phyloP scores from a whole-genome alignment of 441 rosid genomes.

The Populus trichocarpa region DNA sequence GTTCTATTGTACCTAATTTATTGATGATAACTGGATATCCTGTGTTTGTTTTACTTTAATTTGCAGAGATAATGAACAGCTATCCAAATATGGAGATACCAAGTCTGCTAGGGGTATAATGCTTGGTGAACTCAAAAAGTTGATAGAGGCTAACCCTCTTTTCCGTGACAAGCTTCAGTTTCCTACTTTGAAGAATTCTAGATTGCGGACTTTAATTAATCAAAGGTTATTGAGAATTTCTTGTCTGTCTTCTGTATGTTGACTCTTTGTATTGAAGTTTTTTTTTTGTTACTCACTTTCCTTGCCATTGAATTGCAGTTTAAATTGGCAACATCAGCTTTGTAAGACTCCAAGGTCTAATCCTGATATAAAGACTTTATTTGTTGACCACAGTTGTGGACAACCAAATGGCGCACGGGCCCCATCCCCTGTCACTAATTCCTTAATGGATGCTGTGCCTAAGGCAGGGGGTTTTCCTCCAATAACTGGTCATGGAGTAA shows the following conservation, averaged over 20 bases:
- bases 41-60: conserved; percentile 13
- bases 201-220: conserved; percentile 73
- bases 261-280: conserved; percentile 5
- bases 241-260: conserved; percentile 4
- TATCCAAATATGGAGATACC: conserved; percentile 73
- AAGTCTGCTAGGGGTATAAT: conserved; percentile 79
- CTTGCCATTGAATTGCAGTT: conserved; percentile 39
- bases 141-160: conserved; percentile 83
- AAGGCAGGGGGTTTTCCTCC: conserved; percentile 66
- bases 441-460: conserved; percentile 59
- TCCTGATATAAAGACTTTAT: conserved; percentile 80
- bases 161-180: conserved; percentile 87
- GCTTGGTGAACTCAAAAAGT: conserved; percentile 71
- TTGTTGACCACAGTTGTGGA: conserved; percentile 75
- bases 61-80: conserved; percentile 74
- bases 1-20: neutral
- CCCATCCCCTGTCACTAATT: conserved; percentile 74
- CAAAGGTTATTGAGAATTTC: conserved; percentile 49
- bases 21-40: neutral
- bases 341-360: conserved; percentile 78
- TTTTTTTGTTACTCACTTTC: conserved; percentile 10
- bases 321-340: conserved; percentile 89
- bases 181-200: conserved; percentile 70
- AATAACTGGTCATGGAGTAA: conserved; percentile 63
- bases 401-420: conserved; percentile 72